Percentiles rank a stretch among this genome's conserved stretches.
phyloP scores from a whole-genome alignment of 2,329 filamentous ascomycete genomes.

The Fusarium sp. region DNA sequence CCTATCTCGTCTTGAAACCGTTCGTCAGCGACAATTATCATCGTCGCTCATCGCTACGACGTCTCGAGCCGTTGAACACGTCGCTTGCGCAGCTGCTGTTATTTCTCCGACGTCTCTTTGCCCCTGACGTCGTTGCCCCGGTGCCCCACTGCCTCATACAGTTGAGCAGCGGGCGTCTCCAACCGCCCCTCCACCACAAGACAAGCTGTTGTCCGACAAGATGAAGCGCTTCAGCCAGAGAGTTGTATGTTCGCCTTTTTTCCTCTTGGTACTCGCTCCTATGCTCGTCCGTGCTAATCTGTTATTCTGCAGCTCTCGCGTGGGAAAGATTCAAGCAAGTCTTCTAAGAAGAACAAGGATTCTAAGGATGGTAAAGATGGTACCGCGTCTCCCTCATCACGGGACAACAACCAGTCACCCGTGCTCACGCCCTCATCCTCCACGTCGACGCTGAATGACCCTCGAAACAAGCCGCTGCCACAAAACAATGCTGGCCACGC shows the following conservation, averaged over 20 bases:
- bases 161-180: slow-evolving; percentile 42
- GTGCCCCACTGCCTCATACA: slow-evolving; percentile 44
- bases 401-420: slow-evolving; percentile 69
- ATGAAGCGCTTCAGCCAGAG: slow-evolving; percentile 99
- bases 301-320: slow-evolving; percentile 77
- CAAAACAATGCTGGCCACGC: slow-evolving; percentile 59
- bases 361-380: slow-evolving; percentile 78
- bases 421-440: slow-evolving; percentile 85
- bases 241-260: slow-evolving; percentile 74
- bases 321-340: slow-evolving; percentile 87
- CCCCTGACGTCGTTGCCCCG: slow-evolving; percentile 48
- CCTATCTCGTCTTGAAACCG: slow-evolving; percentile 28
- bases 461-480: slow-evolving; percentile 81
- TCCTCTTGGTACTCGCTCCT: background rate
- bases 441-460: slow-evolving; percentile 84
- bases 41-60: slow-evolving; percentile 29
- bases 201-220: slow-evolving; percentile 56
- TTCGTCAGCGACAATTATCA: slow-evolving; percentile 27
- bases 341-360: slow-evolving; percentile 78
- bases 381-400: slow-evolving; percentile 78
- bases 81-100: slow-evolving; percentile 33
- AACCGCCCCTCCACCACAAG: slow-evolving; percentile 41
- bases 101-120: slow-evolving; percentile 35
- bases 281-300: slow-evolving; percentile 30
- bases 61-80: slow-evolving; percentile 23